Evolutionary conservation across 345 rosid genomes (phyloP).

Genomic region (Eucalyptus urophylla): DNA sequence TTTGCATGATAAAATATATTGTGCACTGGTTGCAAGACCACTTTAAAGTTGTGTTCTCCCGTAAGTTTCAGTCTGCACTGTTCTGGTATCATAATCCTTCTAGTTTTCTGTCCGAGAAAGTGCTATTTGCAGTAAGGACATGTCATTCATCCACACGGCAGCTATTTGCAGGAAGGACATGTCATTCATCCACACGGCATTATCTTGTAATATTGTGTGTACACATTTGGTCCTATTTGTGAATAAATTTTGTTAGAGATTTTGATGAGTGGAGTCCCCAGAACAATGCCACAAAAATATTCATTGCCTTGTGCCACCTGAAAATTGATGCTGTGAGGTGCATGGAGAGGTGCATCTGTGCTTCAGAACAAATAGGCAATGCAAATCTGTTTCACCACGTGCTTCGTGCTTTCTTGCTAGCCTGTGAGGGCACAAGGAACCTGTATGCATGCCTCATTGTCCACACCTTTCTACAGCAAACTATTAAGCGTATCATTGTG

Average conservation of each 20-base stretch:
- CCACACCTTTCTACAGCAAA: background rate
- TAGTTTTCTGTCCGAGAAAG: background rate
- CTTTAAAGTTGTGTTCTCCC: background rate
- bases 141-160: background rate
- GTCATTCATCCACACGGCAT: background rate
- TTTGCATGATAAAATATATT: background rate
- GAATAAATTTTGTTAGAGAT: background rate
- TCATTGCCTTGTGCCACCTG: background rate
- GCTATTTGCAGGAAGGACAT: background rate
- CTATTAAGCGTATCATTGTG: background rate
- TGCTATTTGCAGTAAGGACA: background rate
- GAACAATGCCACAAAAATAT: background rate
- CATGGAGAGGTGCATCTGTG: background rate
- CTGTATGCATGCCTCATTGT: background rate
- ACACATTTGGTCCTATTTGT: background rate
- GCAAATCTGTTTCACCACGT: background rate
- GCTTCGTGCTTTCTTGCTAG: background rate
- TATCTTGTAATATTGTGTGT: background rate
- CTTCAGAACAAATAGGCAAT: background rate
- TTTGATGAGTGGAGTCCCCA: background rate
- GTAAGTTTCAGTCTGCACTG: background rate
- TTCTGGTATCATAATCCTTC: background rate
- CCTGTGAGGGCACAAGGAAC: background rate
- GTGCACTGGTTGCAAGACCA: background rate
- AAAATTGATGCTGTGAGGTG: background rate